Evolutionary conservation across 1,284 basidiomycete species (phyloP), one percentile per base, ranked within the genome.

Genomic region (Rhizopogon hawkerae): DNA sequence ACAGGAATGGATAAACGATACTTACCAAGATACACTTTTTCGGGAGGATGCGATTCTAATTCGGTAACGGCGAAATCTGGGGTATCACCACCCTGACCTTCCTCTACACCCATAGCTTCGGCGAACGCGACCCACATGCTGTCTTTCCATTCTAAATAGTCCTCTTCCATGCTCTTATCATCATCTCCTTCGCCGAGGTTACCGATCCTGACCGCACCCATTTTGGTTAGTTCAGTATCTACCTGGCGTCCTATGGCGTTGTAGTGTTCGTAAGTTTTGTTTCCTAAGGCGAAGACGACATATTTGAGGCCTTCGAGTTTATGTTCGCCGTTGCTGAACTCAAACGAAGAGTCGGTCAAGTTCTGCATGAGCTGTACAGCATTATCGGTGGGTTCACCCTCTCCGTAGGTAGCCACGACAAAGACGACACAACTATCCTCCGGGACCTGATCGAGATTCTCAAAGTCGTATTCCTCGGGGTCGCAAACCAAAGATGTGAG

Each of bases 81-180:
- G n/a, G 88, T 79, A 61, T 98, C 95, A 52, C 91, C 92, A 49
- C 92, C 92, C 58, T 92, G 91, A 50, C 96, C 95, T 69, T 98
- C 95, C 68, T 98, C 93, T 50, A 97, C 90, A 54, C 78, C 78
- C 76, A 97, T 79, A 43, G 79, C 78, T 55, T 77, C 68, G 24
- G 92, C 79, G 53, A 98, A 91, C 4, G 83, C 81, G 39, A 88
- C 85, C 85, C 93, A 97, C 92, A 97, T 94, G 60, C 76, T 79
- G 65, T 98, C 95, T 70, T 98, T 98, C 95, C 95, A 98, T 56
- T 91, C 92, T n/a, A 98, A 79, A 67, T 98, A 98, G 70, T 98
- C 95, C 72, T 98, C 96, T 69, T 98, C 95, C 91, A 98, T 95
- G 64, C 89, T 93, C 76, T 96, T 96, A 70, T 98, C 95, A 65